Conservation (phyloP, 1,284 basidiomycete genomes). For the Fomitopsis pinicola region DNA sequence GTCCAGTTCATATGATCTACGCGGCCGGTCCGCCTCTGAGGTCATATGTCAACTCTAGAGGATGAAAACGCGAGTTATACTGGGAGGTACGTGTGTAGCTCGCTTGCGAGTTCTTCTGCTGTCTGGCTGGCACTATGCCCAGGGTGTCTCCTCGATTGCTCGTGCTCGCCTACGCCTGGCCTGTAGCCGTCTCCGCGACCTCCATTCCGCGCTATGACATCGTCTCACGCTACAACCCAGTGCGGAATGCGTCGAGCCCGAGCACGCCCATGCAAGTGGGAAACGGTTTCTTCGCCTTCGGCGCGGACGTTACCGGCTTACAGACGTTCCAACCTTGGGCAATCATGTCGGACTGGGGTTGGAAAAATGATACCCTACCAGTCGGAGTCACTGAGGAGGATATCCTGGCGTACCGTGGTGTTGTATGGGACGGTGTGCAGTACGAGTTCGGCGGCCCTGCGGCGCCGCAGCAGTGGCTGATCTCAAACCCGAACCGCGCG, state of each 20-base stretch:
- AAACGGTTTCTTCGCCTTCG: constrained; percentile 61
- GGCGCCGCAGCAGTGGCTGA: constrained; percentile 52
- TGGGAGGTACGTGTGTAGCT: no score
- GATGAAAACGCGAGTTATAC: background rate
- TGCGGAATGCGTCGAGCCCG: constrained; percentile 41
- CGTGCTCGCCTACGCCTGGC: background rate
- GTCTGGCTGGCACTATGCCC: no score
- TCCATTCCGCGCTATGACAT: constrained; percentile 30
- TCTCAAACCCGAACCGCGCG: constrained; percentile 53
- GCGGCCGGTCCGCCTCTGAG: background rate
- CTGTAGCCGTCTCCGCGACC: background rate
- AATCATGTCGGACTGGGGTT: constrained; percentile 56
- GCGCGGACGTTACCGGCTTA: constrained; percentile 52
- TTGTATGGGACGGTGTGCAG: constrained; percentile 46
- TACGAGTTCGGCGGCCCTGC: constrained; percentile 50
- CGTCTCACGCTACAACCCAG: constrained; percentile 51
- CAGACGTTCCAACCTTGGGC: constrained; percentile 55
- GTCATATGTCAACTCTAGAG: background rate
- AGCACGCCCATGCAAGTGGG: constrained; percentile 57
- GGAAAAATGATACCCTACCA: constrained; percentile 58
- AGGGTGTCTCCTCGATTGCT: background rate
- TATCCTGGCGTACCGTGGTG: constrained; percentile 44
- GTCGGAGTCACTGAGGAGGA: constrained; percentile 37
- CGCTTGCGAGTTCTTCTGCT: background rate
- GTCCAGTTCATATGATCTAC: background rate